Base-by-base conservation (phyloP, 2,329 filamentous ascomycete species). In the Diaporthe caulivora region DNA sequence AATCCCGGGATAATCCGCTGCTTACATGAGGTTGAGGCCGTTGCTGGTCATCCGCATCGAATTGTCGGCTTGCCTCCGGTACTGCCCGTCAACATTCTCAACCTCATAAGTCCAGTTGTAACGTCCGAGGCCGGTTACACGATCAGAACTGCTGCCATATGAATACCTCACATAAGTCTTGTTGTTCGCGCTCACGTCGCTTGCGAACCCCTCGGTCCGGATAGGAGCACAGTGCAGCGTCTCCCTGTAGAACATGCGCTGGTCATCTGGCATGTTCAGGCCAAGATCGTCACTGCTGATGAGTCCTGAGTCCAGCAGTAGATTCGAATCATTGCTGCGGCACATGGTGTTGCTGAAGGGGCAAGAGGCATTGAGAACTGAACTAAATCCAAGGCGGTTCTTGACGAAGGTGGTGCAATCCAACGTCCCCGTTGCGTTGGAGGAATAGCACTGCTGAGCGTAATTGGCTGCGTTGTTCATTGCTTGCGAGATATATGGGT, bases 361-460 rank as follows among this genome's bases (percentile, higher is more conserved):
- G n/a, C 78, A 79, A 5, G 60, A n/a, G 5, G 72, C 71, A 29
- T 76, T 75, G 0, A 34, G 51, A 31, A 15, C 29, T 2, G 42
- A 62, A 8, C 0, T 34, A 2, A 62, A 54, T 0, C 40, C 21
- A 24, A 71, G 57, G 18, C 70, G 29, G 15, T 53, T 69, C 10
- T 68, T 55, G 7, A 75, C 69, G 4, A 71, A 72, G 2, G 57
- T 60, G 2, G 49, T 34, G 13, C 76, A 76, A 6, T 68, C 70
- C 40, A 72, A n/a, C 0, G 58, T 51, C 4, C 67, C 64, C 0
- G 42, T 60, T 1, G 54, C 17, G n/a, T 29, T 72, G 13, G 24
- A 34, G 15, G 54, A 18, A 31, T 79, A 79, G 69, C 78, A 80
- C 24, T 77, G 76, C 3, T 70, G 58, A 1, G 75, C 75, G n/a